These are phyloP conservation scores for Thraustotheca clavata DNA, from an alignment of 352 stramenopile genomes.

Conservation along the genomic window DNA sequence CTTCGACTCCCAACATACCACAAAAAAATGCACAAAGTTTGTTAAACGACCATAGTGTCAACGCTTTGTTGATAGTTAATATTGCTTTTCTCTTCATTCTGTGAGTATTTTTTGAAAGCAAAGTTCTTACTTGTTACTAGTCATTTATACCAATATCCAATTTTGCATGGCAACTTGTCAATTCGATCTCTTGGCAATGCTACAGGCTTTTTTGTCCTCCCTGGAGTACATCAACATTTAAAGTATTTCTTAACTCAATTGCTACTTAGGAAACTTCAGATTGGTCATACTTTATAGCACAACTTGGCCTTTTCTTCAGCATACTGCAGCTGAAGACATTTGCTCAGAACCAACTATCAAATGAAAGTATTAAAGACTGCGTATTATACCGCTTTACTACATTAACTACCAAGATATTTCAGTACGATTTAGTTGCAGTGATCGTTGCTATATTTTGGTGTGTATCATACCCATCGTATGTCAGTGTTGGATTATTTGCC, in stretches of 20 bases:
- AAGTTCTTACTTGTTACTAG: not conserved
- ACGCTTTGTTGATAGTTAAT: not conserved
- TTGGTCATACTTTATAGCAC: slow-evolving; percentile 56
- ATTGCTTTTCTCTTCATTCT: not conserved
- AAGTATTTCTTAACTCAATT: not conserved
- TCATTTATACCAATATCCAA: slow-evolving; percentile 21
- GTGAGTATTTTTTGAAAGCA: not conserved
- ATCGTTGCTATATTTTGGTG: slow-evolving; percentile 23
- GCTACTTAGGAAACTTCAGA: slow-evolving; percentile 23
- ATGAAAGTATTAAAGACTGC: slow-evolving; percentile 41
- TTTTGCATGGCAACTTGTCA: not conserved
- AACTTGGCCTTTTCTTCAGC: slow-evolving; percentile 53
- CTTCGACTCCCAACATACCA: too few species aligned
- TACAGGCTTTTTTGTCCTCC: not conserved
- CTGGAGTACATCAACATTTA: not conserved
- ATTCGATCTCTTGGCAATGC: not conserved
- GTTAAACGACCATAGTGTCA: not conserved
- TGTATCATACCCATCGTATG: slow-evolving; percentile 65
- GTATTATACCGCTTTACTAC: slow-evolving; percentile 48
- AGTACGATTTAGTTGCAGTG: slow-evolving; percentile 37
- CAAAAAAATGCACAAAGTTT: not conserved
- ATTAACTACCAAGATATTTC: slow-evolving; percentile 52
- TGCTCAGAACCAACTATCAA: not conserved
- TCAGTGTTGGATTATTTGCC: slow-evolving; percentile 57
- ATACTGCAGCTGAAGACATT: slow-evolving; percentile 42